Conservation (phyloP, 345 rosid species). For the Durio zibethinus region DNA sequence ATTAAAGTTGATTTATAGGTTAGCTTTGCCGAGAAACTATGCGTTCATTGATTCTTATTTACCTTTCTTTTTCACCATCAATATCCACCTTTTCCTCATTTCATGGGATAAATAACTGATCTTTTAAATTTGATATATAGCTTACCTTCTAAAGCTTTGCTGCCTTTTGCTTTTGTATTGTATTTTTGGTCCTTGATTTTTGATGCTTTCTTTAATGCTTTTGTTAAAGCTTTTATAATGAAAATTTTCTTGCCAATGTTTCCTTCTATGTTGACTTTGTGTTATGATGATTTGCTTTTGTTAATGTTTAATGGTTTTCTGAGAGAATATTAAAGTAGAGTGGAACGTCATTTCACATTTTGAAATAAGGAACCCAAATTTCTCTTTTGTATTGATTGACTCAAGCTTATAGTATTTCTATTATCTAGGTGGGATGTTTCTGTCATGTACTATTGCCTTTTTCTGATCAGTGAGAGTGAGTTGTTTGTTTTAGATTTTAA, state of each 20-base stretch:
- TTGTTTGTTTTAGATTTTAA: neutral
- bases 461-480: neutral
- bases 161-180: neutral
- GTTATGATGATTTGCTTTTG: neutral
- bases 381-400: neutral
- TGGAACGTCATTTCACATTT: neutral
- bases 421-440: neutral
- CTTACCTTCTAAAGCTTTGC: neutral
- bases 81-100: neutral
- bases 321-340: neutral
- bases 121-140: neutral
- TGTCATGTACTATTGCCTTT: neutral
- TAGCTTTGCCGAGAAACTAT: neutral
- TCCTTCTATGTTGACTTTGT: neutral
- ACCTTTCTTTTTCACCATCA: neutral
- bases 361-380: constrained; percentile 9
- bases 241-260: neutral
- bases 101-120: neutral
- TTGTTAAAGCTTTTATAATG: neutral
- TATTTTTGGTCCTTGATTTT: neutral
- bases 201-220: neutral
- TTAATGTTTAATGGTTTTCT: neutral
- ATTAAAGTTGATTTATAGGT: neutral
- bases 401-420: constrained; percentile 1
- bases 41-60: neutral